phyloP scores from a whole-genome alignment of 768 basidiomycete genomes.

The Galerina sulciceps region DNA sequence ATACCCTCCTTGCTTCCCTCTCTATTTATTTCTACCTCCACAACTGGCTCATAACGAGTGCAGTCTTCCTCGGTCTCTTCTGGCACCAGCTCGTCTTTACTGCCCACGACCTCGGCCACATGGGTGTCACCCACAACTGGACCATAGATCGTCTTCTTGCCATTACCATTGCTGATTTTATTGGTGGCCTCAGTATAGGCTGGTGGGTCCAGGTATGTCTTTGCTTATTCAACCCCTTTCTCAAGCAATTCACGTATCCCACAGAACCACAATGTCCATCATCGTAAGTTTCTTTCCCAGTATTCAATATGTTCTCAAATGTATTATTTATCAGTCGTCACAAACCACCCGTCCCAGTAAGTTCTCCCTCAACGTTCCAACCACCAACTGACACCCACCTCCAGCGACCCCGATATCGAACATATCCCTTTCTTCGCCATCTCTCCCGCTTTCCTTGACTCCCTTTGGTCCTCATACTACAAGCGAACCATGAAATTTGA shows the following conservation, averaged over 20 bases:
- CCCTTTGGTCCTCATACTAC: constrained; percentile 94
- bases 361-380: constrained; percentile 22
- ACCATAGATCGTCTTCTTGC: constrained; percentile 76
- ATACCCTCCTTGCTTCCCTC: constrained; percentile 60
- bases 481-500: constrained; percentile 86
- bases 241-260: constrained; percentile 7
- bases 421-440: constrained; percentile 96
- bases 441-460: constrained; percentile 82
- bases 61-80: constrained; percentile 81
- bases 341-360: constrained; percentile 97
- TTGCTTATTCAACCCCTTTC: neutral
- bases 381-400: constrained; percentile 13
- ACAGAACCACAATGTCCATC: constrained; percentile 95
- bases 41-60: constrained; percentile 73
- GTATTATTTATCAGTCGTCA: constrained; percentile 66
- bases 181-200: constrained; percentile 92
- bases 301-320: neutral
- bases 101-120: constrained; percentile 94
- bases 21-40: constrained; percentile 66
- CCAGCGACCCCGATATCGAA: constrained; percentile 82
- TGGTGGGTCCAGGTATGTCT: constrained; percentile 97
- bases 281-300: constrained; percentile 61
- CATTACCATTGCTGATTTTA: constrained; percentile 80
- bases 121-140: constrained; percentile 92
- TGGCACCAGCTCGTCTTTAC: constrained; percentile 97